Evolutionary conservation across 2,329 filamentous ascomycete genomes (phyloP).

Genomic region (Daldinia sp.): DNA sequence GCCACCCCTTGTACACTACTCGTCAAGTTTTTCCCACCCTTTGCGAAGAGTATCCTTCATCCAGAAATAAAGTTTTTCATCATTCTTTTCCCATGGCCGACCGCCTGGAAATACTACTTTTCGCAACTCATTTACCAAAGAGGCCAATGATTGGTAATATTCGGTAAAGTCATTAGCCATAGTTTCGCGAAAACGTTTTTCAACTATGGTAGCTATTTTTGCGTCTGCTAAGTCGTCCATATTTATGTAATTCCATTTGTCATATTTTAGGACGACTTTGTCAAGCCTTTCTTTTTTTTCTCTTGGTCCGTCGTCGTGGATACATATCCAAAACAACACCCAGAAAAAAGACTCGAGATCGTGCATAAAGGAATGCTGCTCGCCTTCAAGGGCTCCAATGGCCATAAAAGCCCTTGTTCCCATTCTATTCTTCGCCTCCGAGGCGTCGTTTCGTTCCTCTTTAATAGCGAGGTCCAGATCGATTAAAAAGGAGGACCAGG

Average conservation of each 20-base stretch:
- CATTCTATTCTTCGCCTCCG: neutral
- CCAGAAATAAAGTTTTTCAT: too few species aligned
- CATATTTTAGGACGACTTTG: slow-evolving; percentile 3
- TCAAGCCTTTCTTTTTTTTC: too few species aligned
- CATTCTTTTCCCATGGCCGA: too few species aligned
- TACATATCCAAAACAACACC: slow-evolving; percentile 57
- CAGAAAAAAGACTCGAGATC: slow-evolving; percentile 56
- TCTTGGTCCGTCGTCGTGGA: slow-evolving; percentile 51
- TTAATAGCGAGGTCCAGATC: slow-evolving; percentile 28
- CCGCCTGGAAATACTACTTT: neutral
- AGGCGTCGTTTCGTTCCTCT: neutral
- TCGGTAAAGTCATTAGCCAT: neutral
- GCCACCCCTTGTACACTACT: too few species aligned
- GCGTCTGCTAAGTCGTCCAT: neutral
- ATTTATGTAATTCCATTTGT: slow-evolving; percentile 21
- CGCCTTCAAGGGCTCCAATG: slow-evolving; percentile 24
- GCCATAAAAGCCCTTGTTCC: slow-evolving; percentile 21
- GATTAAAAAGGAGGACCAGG: slow-evolving; percentile 31
- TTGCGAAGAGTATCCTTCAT: too few species aligned
- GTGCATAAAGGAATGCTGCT: slow-evolving; percentile 29
- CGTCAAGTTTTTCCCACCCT: too few species aligned
- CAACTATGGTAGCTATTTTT: neutral
- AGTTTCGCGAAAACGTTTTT: neutral
- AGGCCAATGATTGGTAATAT: neutral
- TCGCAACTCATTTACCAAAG: neutral